A percentile compares a stretch with the other conserved stretches of the same genome.
These are phyloP conservation scores for Gossypium arboreum DNA, from an alignment of 345 rosid genomes.

Conservation along the genomic window DNA sequence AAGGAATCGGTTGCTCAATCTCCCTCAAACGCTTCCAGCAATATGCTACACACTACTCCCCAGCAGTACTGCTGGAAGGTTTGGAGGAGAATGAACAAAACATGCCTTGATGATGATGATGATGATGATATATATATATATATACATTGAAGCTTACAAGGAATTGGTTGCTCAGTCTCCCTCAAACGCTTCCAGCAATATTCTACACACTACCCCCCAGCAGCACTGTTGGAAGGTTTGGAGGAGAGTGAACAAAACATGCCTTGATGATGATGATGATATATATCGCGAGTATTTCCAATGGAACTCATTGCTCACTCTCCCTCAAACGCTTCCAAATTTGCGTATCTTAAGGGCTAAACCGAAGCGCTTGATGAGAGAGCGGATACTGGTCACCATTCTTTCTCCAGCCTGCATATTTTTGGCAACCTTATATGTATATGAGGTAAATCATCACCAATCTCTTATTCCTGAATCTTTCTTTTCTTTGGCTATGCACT, in stretches of 20 bases:
- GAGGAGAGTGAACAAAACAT: slow-evolving; percentile 6
- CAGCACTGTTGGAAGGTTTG: background rate
- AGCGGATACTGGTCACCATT: slow-evolving; percentile 6
- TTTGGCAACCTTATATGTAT: background rate
- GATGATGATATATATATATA: too few relatives aligned
- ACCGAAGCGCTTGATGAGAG: slow-evolving; percentile 11
- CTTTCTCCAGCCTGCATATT: background rate
- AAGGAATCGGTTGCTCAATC: slow-evolving; percentile 14
- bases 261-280: background rate
- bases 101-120: background rate
- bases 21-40: slow-evolving; percentile 10
- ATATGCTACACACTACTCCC: background rate
- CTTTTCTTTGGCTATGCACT: background rate
- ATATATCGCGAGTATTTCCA: background rate
- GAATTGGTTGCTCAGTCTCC: slow-evolving; percentile 13
- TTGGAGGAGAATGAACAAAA: slow-evolving; percentile 7
- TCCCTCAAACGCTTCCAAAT: slow-evolving; percentile 13
- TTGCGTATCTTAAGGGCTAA: background rate
- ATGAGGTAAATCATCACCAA: background rate
- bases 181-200: slow-evolving; percentile 8
- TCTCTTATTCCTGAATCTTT: background rate
- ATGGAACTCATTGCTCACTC: slow-evolving; percentile 13
- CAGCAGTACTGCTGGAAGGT: background rate
- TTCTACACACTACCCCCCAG: background rate
- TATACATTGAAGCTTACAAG: background rate